Percentiles rank a stretch among this genome's conserved stretches.
phyloP scores from a whole-genome alignment of 2,329 filamentous ascomycete genomes.

The Fusarium sp. region DNA sequence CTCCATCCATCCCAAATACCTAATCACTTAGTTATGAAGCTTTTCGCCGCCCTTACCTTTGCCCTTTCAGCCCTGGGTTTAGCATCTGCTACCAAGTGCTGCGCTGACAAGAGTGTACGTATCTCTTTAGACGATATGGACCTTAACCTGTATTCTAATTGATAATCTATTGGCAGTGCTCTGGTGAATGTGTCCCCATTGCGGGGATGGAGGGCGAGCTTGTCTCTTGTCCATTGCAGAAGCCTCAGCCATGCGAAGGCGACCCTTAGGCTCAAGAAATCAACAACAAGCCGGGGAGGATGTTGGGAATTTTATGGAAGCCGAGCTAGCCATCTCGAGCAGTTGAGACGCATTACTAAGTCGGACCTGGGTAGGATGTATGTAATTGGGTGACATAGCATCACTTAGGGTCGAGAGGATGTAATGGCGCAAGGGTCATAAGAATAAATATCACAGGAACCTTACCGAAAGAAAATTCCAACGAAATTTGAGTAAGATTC shows the following conservation, averaged over 20 bases:
- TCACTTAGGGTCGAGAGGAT: no score
- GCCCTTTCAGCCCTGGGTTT: not conserved
- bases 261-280: not conserved
- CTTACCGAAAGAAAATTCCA: no score
- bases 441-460: no score
- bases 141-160: not conserved
- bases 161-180: not conserved
- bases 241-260: not conserved
- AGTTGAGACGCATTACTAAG: no score
- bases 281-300: no score
- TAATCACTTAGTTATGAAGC: not conserved
- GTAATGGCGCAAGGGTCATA: accelerated
- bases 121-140: not conserved
- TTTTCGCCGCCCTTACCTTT: not conserved
- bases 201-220: not conserved
- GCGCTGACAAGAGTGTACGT: not conserved
- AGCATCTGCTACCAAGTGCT: not conserved
- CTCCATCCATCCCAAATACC: not conserved
- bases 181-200: not conserved
- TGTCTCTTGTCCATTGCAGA: not conserved
- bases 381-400: no score
- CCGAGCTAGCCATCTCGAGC: no score
- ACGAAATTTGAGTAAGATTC: no score
- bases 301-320: no score
- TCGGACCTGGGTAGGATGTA: no score